These are phyloP conservation scores for Collybiopsis confluens DNA, from an alignment of 768 basidiomycete genomes.

Conservation along the genomic window DNA sequence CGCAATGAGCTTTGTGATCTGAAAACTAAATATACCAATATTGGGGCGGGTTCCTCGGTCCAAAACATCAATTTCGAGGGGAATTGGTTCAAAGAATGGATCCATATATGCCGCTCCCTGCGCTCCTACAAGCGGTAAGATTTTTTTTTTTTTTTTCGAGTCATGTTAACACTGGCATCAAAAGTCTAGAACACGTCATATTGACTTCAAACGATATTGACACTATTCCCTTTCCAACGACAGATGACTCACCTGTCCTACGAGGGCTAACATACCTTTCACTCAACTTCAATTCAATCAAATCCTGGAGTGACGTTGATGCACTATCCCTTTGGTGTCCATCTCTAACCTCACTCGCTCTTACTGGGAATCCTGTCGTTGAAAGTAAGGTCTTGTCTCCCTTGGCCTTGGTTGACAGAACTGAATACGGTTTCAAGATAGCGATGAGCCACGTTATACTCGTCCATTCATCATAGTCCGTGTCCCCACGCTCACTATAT, in stretches of 20 bases:
- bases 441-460: slow-evolving; percentile 30
- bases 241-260: slow-evolving; percentile 18
- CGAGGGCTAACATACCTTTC: slow-evolving; percentile 52
- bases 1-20: slow-evolving; percentile 54
- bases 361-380: slow-evolving; percentile 62
- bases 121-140: slow-evolving; percentile 43
- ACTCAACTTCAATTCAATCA: slow-evolving; percentile 57
- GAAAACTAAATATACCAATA: slow-evolving; percentile 8
- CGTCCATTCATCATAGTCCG: slow-evolving; percentile 66
- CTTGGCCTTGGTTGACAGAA: neutral
- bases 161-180: slow-evolving; percentile 13
- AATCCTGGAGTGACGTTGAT: slow-evolving; percentile 61
- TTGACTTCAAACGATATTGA: slow-evolving; percentile 59
- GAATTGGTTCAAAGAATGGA: slow-evolving; percentile 61
- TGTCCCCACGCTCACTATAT: slow-evolving; percentile 52
- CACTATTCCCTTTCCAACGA: slow-evolving; percentile 39
- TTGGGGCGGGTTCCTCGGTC: slow-evolving; percentile 24
- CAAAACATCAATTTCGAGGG: slow-evolving; percentile 64
- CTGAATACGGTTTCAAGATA: slow-evolving; percentile 24
- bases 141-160: slow-evolving; percentile 11
- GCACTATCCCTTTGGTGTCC: slow-evolving; percentile 69
- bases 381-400: slow-evolving; percentile 39
- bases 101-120: slow-evolving; percentile 40
- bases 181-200: slow-evolving; percentile 63
- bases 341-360: slow-evolving; percentile 50